Percentiles rank a stretch among this genome's conserved stretches.
phyloP scores from a whole-genome alignment of 83 land plant genomes.

The Diphasiastrum complanatum region DNA sequence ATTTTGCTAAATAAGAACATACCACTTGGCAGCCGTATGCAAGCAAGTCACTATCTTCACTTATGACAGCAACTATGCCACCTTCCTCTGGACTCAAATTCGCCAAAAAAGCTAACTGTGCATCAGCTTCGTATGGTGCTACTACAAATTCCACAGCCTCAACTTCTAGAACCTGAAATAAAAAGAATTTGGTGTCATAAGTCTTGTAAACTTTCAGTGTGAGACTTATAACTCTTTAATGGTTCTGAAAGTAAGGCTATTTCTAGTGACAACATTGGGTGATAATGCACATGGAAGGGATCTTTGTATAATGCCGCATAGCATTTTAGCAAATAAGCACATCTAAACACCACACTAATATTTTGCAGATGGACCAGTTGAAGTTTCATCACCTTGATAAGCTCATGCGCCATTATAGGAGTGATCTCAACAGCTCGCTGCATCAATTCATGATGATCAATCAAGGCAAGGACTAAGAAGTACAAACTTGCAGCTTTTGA shows the following conservation, averaged over 20 bases:
- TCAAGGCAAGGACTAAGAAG: too few species aligned
- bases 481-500: too few species aligned
- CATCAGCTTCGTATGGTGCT: conserved; percentile 95
- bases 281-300: too few species aligned
- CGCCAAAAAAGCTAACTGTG: conserved; percentile 71
- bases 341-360: too few species aligned
- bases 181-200: background rate
- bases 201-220: background rate
- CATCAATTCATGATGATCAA: too few species aligned
- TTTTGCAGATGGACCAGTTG: too few species aligned
- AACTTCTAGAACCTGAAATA: conserved; percentile 47
- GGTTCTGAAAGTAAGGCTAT: background rate
- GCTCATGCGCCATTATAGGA: conserved; percentile 67
- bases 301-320: too few species aligned
- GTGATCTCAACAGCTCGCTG: conserved; percentile 74
- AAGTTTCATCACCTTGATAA: conserved; percentile 81
- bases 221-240: background rate
- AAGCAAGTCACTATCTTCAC: conserved; percentile 80
- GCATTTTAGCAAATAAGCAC: too few species aligned
- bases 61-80: conserved; percentile 71
- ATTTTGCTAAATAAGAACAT: conserved; percentile 9
- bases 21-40: conserved; percentile 83
- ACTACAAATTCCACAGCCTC: conserved; percentile 73
- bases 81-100: conserved; percentile 46
- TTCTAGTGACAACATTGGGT: too few species aligned